phyloP scores from a whole-genome alignment of 2,329 filamentous ascomycete genomes.

The Sclerotinia borealis region DNA sequence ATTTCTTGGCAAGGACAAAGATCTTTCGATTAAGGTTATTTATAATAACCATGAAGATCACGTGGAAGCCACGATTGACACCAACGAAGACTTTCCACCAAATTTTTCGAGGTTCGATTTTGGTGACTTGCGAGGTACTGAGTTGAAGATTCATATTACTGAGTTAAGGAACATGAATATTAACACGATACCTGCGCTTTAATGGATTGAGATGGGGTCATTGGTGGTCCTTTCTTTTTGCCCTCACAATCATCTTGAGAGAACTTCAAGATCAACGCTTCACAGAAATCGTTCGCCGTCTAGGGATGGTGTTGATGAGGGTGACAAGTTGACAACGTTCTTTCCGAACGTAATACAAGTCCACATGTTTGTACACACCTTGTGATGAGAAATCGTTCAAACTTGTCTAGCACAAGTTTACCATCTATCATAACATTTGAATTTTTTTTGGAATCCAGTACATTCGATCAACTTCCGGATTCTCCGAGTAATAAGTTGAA shows the following conservation, averaged over 20 bases:
- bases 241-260: background rate
- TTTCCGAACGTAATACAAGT: background rate
- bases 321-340: too few species aligned
- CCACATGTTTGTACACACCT: background rate
- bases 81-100: background rate
- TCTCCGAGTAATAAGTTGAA: background rate
- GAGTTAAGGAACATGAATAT: background rate
- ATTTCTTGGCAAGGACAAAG: background rate
- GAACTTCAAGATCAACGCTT: background rate
- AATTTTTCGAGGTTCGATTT: background rate
- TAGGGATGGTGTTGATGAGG: background rate
- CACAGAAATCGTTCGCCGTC: background rate
- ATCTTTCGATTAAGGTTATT: background rate
- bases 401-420: background rate
- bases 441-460: too few species aligned
- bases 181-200: background rate
- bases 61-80: background rate
- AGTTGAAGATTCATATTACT: too few species aligned
- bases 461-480: background rate
- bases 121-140: too few species aligned
- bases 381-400: background rate
- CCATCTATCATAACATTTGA: too few species aligned
- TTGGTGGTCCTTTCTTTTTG: background rate
- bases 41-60: background rate
- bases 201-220: background rate